Conservation (phyloP, 495 filamentous ascomycete genomes). For the Penicillium fimorum region DNA sequence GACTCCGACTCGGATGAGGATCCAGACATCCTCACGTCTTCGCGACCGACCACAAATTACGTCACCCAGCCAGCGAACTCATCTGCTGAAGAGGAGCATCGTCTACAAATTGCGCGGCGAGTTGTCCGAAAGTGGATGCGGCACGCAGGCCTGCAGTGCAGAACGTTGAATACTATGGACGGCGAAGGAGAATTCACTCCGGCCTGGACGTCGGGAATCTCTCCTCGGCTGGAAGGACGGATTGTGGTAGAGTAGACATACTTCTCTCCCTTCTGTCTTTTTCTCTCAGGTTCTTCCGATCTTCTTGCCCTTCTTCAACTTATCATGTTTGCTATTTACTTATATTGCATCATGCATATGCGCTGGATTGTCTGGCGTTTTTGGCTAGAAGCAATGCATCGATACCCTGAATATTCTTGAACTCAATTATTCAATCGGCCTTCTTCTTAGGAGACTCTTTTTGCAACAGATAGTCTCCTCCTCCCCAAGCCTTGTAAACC, state of each 20-base stretch:
- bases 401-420: slow-evolving; percentile 6
- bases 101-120: slow-evolving; percentile 53
- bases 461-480: slow-evolving; percentile 25
- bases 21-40: slow-evolving; percentile 40
- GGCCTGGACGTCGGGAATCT: slow-evolving; percentile 76
- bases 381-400: slow-evolving; percentile 4
- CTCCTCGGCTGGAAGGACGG: slow-evolving; percentile 72
- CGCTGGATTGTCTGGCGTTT: slow-evolving; percentile 2
- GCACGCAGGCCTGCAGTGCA: slow-evolving; percentile 56
- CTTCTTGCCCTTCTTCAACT: background rate
- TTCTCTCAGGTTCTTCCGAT: background rate
- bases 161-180: slow-evolving; percentile 34
- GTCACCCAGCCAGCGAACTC: slow-evolving; percentile 40
- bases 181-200: slow-evolving; percentile 57
- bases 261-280: background rate
- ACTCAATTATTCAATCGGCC: slow-evolving; percentile 7
- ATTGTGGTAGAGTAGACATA: slow-evolving; percentile 49
- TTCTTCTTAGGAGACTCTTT: slow-evolving; percentile 12
- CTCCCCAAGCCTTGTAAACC: slow-evolving; percentile 26
- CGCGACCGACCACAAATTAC: slow-evolving; percentile 38
- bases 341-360: slow-evolving; percentile 9
- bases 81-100: slow-evolving; percentile 39
- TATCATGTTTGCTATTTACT: background rate
- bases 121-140: slow-evolving; percentile 74
- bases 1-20: slow-evolving; percentile 49